Evolutionary conservation across 192 early-diverging fungal genomes (phyloP).

Genomic region (Phycomyces nitens): DNA sequence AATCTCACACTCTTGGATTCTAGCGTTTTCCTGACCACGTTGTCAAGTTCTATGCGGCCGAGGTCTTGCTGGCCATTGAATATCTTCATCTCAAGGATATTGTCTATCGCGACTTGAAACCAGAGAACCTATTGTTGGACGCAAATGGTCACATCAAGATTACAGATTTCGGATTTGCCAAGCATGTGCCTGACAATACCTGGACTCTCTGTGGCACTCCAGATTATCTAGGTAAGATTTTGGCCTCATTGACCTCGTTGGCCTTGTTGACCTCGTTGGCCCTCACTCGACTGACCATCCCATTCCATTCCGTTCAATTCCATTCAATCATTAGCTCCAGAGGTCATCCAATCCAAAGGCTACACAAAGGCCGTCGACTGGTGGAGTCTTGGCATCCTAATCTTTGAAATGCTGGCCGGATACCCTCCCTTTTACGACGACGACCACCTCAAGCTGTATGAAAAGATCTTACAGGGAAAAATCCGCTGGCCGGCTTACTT

Average conservation of each 20-base stretch:
- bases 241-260: too few species aligned
- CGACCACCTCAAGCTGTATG: constrained; percentile 86
- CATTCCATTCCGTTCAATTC: too few species aligned
- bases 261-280: too few species aligned
- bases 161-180: constrained; percentile 83
- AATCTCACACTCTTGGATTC: too few species aligned
- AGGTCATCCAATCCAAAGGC: constrained; percentile 88
- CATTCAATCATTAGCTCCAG: too few species aligned
- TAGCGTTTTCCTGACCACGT: constrained; percentile 68
- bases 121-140: constrained; percentile 75
- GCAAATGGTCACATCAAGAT: constrained; percentile 78
- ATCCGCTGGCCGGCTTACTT: constrained; percentile 87
- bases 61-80: constrained; percentile 69
- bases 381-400: constrained; percentile 89
- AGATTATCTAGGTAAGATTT: constrained; percentile 53
- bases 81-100: constrained; percentile 72
- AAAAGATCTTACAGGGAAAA: constrained; percentile 83
- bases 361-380: constrained; percentile 91
- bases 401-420: constrained; percentile 93
- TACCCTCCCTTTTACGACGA: constrained; percentile 94
- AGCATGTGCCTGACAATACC: constrained; percentile 72
- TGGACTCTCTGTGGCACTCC: constrained; percentile 85
- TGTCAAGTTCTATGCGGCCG: constrained; percentile 70
- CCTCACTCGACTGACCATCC: too few species aligned
- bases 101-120: constrained; percentile 79